phyloP scores from a whole-genome alignment of 2,329 filamentous ascomycete genomes.

The Pseudogymnoascus sp. region DNA sequence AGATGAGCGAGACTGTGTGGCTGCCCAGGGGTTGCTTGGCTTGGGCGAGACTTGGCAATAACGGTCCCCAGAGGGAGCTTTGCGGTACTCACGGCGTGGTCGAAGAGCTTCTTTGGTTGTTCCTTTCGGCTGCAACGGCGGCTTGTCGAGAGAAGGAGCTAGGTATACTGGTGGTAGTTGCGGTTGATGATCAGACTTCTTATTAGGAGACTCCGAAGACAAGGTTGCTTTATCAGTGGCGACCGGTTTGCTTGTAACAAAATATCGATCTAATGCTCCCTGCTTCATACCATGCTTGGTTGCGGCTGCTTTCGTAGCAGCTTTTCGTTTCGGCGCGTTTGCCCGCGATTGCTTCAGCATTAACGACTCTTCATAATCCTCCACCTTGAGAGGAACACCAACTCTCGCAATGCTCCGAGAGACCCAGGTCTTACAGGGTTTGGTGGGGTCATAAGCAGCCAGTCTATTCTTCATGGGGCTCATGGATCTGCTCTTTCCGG shows the following conservation, averaged over 20 bases:
- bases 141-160: conserved; percentile 17
- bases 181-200: conserved; percentile 13
- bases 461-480: conserved; percentile 31
- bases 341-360: conserved; percentile 3
- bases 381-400: conserved; percentile 57
- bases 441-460: conserved; percentile 55
- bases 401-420: conserved; percentile 56
- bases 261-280: conserved; percentile 29
- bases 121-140: neutral
- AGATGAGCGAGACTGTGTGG: neutral
- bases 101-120: neutral
- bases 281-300: conserved; percentile 23
- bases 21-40: neutral
- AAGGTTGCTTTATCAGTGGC: neutral
- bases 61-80: neutral
- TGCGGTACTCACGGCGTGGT: neutral
- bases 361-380: conserved; percentile 52
- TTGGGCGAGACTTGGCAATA: neutral
- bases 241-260: conserved; percentile 25
- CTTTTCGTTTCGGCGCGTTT: conserved; percentile 23
- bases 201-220: conserved; percentile 9
- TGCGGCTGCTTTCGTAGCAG: conserved; percentile 20
- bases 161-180: conserved; percentile 10
- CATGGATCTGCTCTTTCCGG: conserved; percentile 12
- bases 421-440: conserved; percentile 62